These are phyloP conservation scores for Penicillium macrosclerotiorum DNA, from an alignment of 495 filamentous ascomycete species.

Conservation along the genomic window DNA sequence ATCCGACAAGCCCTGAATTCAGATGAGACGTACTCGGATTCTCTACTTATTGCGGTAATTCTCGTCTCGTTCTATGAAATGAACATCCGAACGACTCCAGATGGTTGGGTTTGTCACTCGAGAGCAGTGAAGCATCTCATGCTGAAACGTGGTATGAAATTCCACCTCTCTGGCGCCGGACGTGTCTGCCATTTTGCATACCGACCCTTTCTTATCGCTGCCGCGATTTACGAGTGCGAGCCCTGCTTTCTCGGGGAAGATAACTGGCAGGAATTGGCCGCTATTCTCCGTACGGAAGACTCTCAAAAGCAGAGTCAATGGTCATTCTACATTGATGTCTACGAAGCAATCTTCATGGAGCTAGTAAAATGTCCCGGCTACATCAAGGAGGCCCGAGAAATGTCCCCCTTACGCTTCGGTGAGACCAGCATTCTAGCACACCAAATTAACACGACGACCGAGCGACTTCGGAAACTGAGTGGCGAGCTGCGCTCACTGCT, in stretches of 20 bases:
- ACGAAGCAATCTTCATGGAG: constrained; percentile 10
- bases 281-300: constrained; percentile 5
- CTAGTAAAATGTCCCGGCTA: constrained; percentile 9
- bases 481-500: neutral
- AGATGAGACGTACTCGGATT: constrained; percentile 6
- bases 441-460: neutral
- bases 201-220: constrained; percentile 7
- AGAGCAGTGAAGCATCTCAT: constrained; percentile 10
- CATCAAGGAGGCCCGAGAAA: constrained; percentile 4
- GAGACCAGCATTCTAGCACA: neutral
- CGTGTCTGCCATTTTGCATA: constrained; percentile 9
- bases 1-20: constrained; percentile 6
- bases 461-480: neutral
- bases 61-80: constrained; percentile 9
- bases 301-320: constrained; percentile 10
- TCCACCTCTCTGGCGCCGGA: constrained; percentile 6
- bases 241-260: constrained; percentile 6
- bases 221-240: constrained; percentile 6
- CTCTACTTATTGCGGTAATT: constrained; percentile 5
- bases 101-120: constrained; percentile 8
- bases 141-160: constrained; percentile 5
- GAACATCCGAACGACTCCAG: constrained; percentile 2
- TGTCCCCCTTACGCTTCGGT: constrained; percentile 2
- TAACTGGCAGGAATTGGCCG: constrained; percentile 6
- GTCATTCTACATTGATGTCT: constrained; percentile 9